These are phyloP conservation scores for Fraxinus paxiana DNA, from an alignment of 305 asterid species.

Conservation along the genomic window DNA sequence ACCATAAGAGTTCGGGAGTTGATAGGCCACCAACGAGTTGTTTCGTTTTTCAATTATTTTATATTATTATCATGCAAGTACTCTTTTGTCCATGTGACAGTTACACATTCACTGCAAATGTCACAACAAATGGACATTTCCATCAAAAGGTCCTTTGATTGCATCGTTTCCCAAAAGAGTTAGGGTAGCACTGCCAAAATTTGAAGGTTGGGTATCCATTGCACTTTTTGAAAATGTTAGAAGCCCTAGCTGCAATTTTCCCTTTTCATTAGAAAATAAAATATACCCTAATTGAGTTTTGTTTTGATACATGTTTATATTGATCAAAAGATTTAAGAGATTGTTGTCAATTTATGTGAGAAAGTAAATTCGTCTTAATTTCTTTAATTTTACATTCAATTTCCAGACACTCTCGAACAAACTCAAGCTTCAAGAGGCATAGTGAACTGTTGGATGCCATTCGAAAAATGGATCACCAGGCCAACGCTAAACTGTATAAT, in stretches of 20 bases:
- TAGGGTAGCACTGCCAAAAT: neutral
- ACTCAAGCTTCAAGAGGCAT: neutral
- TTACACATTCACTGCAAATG: neutral
- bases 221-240: neutral
- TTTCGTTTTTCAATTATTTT: too few relatives aligned
- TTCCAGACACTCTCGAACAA: neutral
- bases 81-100: neutral
- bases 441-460: neutral
- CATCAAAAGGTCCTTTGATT: neutral
- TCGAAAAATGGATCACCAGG: neutral
- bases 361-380: neutral
- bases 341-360: neutral
- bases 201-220: neutral
- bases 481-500: neutral
- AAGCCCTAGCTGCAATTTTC: neutral
- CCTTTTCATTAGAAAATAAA: neutral
- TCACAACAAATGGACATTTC: neutral
- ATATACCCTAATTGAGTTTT: neutral
- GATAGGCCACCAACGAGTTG: neutral
- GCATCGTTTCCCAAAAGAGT: neutral
- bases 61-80: neutral
- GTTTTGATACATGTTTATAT: neutral
- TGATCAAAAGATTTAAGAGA: neutral
- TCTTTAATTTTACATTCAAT: neutral
- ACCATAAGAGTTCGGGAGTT: neutral